Evolutionary conservation across 1,284 basidiomycete genomes (phyloP), one percentile per base, ranked within the genome.

Genomic region (Pseudozyma flocculosa): DNA sequence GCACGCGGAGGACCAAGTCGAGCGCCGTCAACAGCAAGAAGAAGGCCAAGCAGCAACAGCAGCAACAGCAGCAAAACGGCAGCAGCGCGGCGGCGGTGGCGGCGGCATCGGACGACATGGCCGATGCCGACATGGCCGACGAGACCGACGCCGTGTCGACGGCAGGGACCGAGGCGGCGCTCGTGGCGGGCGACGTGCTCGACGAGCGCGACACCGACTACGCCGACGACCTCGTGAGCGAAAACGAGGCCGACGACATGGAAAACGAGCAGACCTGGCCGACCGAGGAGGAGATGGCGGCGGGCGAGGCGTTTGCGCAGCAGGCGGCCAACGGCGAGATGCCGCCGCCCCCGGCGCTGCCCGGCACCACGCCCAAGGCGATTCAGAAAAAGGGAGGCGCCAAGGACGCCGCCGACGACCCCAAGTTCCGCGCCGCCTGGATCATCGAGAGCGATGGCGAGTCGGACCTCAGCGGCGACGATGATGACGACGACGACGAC

Each of bases 191-290:
- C 85, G 40, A 79, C 87, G 45, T 85, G 83, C 2, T 85, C 85
- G 79, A 84, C 84, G 11, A 82, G 85, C 47, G 73, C 19, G 63
- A 76, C 10, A 78, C 82, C 0, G 86, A 87, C 8, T 82, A 85
- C 1, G 90, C 89, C 1, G 94, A 98, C 77, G 94, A 93, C 5
- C 81, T 97, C 26, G 84, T 90, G 2, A 90, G 89, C 1, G 87
- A 85, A 55, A 96, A 97, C 73, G 86, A 88, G 29, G 89, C 89
- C 0, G 92, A 97, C 70, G 85, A 90, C 55, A 83, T 96, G 79
- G 86, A 84, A 15, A 94, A 94, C 74, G 94, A 98, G 75, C 94
- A 98, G 79, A 98, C 94, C 0, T 97, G 94, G 93, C 94, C 94
- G 0, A 96, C 92, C 0, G 92, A 97, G 76, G 94, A 97, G 68